phyloP scores from a whole-genome alignment of 108 stramenopile genomes.

The Pseudonitzschia multiseries region DNA sequence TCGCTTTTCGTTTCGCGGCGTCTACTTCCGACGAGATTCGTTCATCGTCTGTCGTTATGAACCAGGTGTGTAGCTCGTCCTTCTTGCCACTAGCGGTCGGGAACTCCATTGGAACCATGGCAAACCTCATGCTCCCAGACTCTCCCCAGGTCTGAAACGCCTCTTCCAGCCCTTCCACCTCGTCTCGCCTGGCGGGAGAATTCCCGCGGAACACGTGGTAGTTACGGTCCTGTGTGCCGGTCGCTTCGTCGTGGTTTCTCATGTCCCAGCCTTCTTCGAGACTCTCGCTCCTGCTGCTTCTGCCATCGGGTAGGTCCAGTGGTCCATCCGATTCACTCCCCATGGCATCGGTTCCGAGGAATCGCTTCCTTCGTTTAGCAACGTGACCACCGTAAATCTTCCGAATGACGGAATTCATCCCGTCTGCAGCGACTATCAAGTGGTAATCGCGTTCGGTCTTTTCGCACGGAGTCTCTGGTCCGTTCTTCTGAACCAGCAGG shows the following conservation, averaged over 20 bases:
- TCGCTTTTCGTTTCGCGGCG: constrained; percentile 48
- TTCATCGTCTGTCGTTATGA: constrained; percentile 76
- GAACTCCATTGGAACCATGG: constrained; percentile 72
- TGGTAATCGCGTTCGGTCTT: constrained; percentile 63
- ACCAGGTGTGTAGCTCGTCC: constrained; percentile 75
- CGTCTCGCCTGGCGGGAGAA: constrained; percentile 47
- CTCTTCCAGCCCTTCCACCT: constrained; percentile 43
- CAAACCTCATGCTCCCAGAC: constrained; percentile 77
- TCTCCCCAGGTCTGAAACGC: constrained; percentile 90
- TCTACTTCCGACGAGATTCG: constrained; percentile 40
- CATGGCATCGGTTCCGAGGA: constrained; percentile 30
- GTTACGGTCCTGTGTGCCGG: constrained; percentile 66
- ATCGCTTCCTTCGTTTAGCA: background rate
- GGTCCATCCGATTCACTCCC: constrained; percentile 10
- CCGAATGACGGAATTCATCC: constrained; percentile 69
- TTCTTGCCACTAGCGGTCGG: constrained; percentile 6
- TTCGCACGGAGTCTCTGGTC: constrained; percentile 11
- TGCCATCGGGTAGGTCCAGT: constrained; percentile 2
- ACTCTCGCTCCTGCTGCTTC: background rate
- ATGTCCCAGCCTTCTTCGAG: constrained; percentile 53
- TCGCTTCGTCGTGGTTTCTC: constrained; percentile 51
- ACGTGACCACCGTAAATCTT: constrained; percentile 66
- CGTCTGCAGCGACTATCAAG: constrained; percentile 84
- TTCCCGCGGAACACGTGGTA: constrained; percentile 88
- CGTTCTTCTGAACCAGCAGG: constrained; percentile 23